A percentile compares a stretch with the other conserved stretches of the same genome.
phyloP scores from a whole-genome alignment of 768 basidiomycete species.

The Phanerochaete carnosa region DNA sequence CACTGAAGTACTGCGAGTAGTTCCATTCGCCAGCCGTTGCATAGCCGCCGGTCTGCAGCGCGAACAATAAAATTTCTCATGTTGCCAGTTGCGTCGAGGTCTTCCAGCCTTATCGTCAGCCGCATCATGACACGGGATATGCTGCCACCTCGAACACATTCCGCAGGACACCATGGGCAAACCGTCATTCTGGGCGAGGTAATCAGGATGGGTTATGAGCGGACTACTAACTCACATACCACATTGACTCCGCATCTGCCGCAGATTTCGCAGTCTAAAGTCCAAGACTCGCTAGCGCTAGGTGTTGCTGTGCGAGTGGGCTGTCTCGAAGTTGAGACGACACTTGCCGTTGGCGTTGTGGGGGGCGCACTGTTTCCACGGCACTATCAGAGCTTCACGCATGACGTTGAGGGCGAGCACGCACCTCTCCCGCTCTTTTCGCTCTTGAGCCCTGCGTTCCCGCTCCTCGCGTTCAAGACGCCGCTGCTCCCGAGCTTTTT shows the following conservation, averaged over 20 bases:
- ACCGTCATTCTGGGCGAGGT: conserved; percentile 61
- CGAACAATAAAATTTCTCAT: conserved; percentile 78
- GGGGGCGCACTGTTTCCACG: conserved; percentile 8
- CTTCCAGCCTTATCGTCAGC: conserved; percentile 63
- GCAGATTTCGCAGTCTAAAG: conserved; percentile 87
- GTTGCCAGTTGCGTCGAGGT: conserved; percentile 76
- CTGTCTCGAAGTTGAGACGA: conserved; percentile 14
- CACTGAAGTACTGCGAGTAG: neutral
- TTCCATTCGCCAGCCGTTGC: neutral
- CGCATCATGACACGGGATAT: conserved; percentile 79
- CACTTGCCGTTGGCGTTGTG: neutral
- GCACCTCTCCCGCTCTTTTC: conserved; percentile 18
- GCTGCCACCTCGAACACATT: conserved; percentile 84
- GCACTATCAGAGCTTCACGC: conserved; percentile 9
- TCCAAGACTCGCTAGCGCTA: conserved; percentile 68
- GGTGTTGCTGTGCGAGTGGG: conserved; percentile 27
- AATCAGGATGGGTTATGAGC: conserved; percentile 2
- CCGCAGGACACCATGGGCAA: conserved; percentile 80
- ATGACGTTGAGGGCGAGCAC: neutral
- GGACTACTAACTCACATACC: conserved; percentile 38
- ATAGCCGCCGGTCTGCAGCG: conserved; percentile 1
- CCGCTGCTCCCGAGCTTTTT: conserved; percentile 56
- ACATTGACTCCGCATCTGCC: conserved; percentile 66
- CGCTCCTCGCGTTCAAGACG: conserved; percentile 41
- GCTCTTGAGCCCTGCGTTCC: conserved; percentile 27